Base-by-base conservation (phyloP, 2,329 filamentous ascomycete genomes). In the Leptographium lundbergii region DNA sequence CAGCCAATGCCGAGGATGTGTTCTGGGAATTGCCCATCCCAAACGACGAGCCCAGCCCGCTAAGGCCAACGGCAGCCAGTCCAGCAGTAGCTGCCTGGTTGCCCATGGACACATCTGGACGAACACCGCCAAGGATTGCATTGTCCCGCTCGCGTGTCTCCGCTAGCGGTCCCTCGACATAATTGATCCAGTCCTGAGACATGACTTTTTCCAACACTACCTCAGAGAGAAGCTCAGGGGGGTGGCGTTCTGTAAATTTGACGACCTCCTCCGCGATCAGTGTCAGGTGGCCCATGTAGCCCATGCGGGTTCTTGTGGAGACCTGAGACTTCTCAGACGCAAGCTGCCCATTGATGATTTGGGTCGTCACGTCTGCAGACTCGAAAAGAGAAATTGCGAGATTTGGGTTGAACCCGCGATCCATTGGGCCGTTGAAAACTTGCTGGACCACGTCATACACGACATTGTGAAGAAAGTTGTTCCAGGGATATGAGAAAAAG, bases 391-490 rank as follows among this genome's bases (percentile, higher is more conserved):
- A 92, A 61, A 96, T 87, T 14, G 94, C 92, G 57, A 99, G 77
- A 54, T 84, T 86, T 13, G 89, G 86, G 72, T 99, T 99, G 74
- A 87, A 96, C 32, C 94, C 91, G 61, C 91, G 87, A 66, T 97
- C 92, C 88, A 99, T 96, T 0, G 91, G 91, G 10, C 94, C 94
- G 69, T 99, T 99, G 72, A 99, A 97, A 1, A 99, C 94, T 75
- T 99, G 94, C 71, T 99, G 94, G 51, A 99, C 89, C 68, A 99
- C 91, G 71, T 99, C 94, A 70, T 99, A 99, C 54, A 99, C 94
- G 51, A 99, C 94, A 68, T 99, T 99, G 74, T 99, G 94, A 52
- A 99, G 80, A 69, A 99, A 99, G 71, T 99, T 99, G 73, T 99
- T 99, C 94, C 94, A 99, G 1, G 94, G 92, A 68, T 97, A 99